Percentiles rank a stretch among this genome's conserved stretches.
Conservation (phyloP, 116 monocot genomes). For the Posidonia oceanica region DNA sequence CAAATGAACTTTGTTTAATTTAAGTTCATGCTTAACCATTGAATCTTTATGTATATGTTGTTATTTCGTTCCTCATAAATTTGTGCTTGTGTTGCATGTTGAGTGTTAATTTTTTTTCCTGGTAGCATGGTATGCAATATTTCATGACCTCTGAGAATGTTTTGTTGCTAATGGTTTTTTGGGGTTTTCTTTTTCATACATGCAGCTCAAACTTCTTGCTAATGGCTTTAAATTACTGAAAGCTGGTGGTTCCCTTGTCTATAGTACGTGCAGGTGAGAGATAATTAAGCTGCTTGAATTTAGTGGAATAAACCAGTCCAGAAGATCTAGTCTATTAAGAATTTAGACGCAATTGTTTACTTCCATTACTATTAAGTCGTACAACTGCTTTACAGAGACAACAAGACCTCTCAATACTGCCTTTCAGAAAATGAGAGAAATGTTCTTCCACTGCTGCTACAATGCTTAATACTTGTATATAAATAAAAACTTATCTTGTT, state of each 20-base stretch:
- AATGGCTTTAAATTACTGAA: slow-evolving; percentile 91
- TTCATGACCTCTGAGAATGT: too few species aligned
- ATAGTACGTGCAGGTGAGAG: slow-evolving; percentile 88
- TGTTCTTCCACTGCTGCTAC: too few species aligned
- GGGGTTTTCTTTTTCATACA: neutral
- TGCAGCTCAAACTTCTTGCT: slow-evolving; percentile 33
- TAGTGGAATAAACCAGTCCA: neutral
- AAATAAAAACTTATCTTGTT: neutral
- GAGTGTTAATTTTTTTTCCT: too few species aligned
- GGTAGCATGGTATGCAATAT: too few species aligned
- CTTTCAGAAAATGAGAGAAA: too few species aligned
- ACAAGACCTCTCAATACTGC: neutral
- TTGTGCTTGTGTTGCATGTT: neutral
- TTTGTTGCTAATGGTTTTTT: neutral
- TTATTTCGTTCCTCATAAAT: slow-evolving; percentile 4
- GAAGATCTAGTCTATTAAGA: neutral
- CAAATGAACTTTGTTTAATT: too few species aligned
- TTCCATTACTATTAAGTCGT: too few species aligned
- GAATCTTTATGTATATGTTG: neutral
- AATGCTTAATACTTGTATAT: neutral
- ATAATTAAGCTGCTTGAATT: neutral
- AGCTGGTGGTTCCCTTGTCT: slow-evolving; percentile 79
- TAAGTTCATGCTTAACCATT: too few species aligned
- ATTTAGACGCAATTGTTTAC: neutral
- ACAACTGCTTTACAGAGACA: neutral